These are phyloP conservation scores for Phialophora expanda DNA, from an alignment of 2,329 filamentous ascomycete genomes.

Conservation along the genomic window DNA sequence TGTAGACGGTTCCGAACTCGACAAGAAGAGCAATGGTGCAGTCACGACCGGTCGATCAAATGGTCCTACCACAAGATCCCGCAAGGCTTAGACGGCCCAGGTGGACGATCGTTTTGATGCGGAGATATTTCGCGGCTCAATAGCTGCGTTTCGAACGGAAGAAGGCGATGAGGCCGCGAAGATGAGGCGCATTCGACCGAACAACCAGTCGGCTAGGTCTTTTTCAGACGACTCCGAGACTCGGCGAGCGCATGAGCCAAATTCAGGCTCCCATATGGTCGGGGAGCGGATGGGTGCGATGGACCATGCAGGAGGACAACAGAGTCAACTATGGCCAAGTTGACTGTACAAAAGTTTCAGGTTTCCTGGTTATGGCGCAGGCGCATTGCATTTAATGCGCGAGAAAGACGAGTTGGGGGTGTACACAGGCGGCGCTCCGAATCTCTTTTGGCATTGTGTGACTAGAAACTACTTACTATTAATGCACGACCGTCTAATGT, in stretches of 20 bases:
- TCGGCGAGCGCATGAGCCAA: background rate
- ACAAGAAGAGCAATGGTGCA: conserved; percentile 43
- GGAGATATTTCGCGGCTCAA: conserved; percentile 21
- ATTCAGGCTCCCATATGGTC: background rate
- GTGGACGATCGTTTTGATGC: conserved; percentile 29
- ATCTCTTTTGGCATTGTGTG: conserved; percentile 28
- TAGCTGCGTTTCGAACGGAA: background rate
- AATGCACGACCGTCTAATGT: conserved; percentile 31
- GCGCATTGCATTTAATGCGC: conserved; percentile 1
- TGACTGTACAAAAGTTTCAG: conserved; percentile 9
- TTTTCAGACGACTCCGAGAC: background rate
- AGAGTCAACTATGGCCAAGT: background rate
- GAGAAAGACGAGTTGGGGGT: conserved; percentile 5
- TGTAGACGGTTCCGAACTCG: conserved; percentile 22
- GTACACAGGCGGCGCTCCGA: conserved; percentile 8
- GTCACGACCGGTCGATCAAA: conserved; percentile 45
- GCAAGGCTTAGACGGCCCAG: conserved; percentile 50
- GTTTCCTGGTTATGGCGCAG: conserved; percentile 2
- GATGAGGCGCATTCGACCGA: background rate
- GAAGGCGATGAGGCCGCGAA: conserved; percentile 12
- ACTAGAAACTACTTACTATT: conserved; percentile 32
- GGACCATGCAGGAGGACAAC: background rate
- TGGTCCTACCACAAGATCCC: conserved; percentile 53
- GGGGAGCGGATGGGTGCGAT: background rate
- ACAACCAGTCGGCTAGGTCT: conserved; percentile 2